Evolutionary conservation across 2,329 filamentous ascomycete species (phyloP), one percentile per base, ranked within the genome.

Genomic region (Helicocarpus griseus): DNA sequence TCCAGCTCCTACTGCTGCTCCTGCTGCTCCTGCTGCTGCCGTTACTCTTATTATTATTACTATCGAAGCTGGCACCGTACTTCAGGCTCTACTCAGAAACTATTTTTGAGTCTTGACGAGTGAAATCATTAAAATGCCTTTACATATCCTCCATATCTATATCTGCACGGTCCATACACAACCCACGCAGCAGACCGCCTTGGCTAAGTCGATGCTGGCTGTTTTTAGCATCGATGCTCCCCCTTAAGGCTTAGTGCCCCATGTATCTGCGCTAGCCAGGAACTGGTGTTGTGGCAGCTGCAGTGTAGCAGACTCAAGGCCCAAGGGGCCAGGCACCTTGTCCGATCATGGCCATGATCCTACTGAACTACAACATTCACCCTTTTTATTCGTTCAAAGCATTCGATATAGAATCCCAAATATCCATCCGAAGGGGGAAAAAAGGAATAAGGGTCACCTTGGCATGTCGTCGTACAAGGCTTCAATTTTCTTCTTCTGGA

Each of bases 211-310:
- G 19, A n/a, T 22, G 24, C n/a, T 35, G 21, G 19, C 26, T 19
- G 43, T 33, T 46, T 21, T 33, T 46, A 46, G 43, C 43, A 31
- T 33, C 9, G 43, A 46, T 46, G 43, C 38, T 41, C 21, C n/a
- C n/a, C n/a, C n/a, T n/a, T n/a, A n/a, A n/a, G n/a, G n/a, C n/a
- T 22, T 22, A 41, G 26, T 29, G 40, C 28, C 24, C 13, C 40
- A 44, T 41, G 21, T 41, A 6, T 36, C 40, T 28, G 22, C 24
- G 3, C 40, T 29, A 44, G 22, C 40, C 5, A 44, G 40, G 14
- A 44, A 43, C 24, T 44, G n/a, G n/a, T n/a, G n/a, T 8, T 29
- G 13, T 44, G 26, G 13, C 13, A 39, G n/a, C n/a, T n/a, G n/a
- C 14, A 39, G 17, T n/a, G 17, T 5, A 17, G 14, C 0, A 3